Evolutionary conservation across 1,284 basidiomycete genomes (phyloP).

Genomic region (Ustilago sp.): DNA sequence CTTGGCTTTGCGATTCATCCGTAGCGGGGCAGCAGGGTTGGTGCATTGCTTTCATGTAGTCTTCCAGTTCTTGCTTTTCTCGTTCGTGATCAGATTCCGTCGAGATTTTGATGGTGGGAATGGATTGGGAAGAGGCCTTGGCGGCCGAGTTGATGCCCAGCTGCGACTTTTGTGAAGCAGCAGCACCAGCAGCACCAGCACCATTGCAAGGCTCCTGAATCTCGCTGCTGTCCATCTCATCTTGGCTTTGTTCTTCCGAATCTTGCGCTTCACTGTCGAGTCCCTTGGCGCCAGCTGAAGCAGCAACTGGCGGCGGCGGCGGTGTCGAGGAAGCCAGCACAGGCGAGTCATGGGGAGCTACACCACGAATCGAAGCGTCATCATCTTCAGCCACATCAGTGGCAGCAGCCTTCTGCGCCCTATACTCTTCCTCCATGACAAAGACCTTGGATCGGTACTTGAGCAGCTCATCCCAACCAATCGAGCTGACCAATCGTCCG

Average conservation of each 20-base stretch:
- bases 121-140: slow-evolving; percentile 70
- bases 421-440: slow-evolving; percentile 99
- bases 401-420: slow-evolving; percentile 73
- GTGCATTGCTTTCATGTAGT: slow-evolving; percentile 66
- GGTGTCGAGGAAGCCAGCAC: slow-evolving; percentile 38
- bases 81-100: slow-evolving; percentile 78
- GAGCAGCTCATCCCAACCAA: slow-evolving; percentile 98
- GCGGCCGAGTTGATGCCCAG: slow-evolving; percentile 54
- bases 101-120: slow-evolving; percentile 90
- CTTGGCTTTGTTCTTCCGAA: slow-evolving; percentile 30
- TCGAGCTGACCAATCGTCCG: slow-evolving; percentile 87
- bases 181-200: background rate
- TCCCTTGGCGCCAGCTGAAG: slow-evolving; percentile 12
- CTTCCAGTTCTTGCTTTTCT: slow-evolving; percentile 70
- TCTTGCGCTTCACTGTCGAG: slow-evolving; percentile 14
- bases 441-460: slow-evolving; percentile 93
- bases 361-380: slow-evolving; percentile 31
- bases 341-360: slow-evolving; percentile 34
- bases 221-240: slow-evolving; percentile 41
- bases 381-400: slow-evolving; percentile 37
- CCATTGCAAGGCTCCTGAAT: background rate
- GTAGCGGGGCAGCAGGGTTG: slow-evolving; percentile 1
- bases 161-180: slow-evolving; percentile 20
- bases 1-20: background rate
- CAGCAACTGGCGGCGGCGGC: slow-evolving; percentile 28